phyloP scores from a whole-genome alignment of 2,329 filamentous ascomycete genomes.

The Raffaelea deltoideospora region DNA sequence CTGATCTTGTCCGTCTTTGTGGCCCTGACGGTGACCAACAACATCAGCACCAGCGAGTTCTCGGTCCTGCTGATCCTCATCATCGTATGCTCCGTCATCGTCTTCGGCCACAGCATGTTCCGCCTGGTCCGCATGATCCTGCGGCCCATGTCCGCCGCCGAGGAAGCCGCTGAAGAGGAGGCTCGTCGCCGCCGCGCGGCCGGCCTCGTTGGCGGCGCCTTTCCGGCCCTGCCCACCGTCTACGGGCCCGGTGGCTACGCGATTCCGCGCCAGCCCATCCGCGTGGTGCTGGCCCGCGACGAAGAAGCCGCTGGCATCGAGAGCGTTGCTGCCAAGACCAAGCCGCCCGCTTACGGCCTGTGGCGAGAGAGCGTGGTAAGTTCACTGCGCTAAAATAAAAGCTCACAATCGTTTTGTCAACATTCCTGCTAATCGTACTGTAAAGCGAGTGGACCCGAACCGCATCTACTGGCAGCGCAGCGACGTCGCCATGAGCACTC shows the following conservation, averaged over 20 bases:
- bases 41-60: slow-evolving; percentile 52
- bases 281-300: slow-evolving; percentile 58
- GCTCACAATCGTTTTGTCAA: too few species aligned
- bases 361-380: slow-evolving; percentile 72
- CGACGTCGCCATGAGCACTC: slow-evolving; percentile 15
- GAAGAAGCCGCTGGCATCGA: slow-evolving; percentile 50
- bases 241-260: slow-evolving; percentile 48
- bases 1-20: slow-evolving; percentile 52
- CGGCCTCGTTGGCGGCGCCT: slow-evolving; percentile 11
- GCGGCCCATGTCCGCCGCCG: slow-evolving; percentile 22
- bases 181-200: slow-evolving; percentile 10
- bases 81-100: slow-evolving; percentile 56
- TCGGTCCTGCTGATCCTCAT: slow-evolving; percentile 68
- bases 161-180: slow-evolving; percentile 17
- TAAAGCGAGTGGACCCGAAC: slow-evolving; percentile 63
- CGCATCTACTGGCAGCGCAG: slow-evolving; percentile 69
- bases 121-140: slow-evolving; percentile 54
- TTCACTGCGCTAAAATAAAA: too few species aligned
- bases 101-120: slow-evolving; percentile 69
- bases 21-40: slow-evolving; percentile 51
- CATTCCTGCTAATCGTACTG: not conserved
- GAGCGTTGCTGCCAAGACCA: slow-evolving; percentile 38
- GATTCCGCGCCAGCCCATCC: slow-evolving; percentile 58
- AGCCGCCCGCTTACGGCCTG: slow-evolving; percentile 72
- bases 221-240: slow-evolving; percentile 21